phyloP scores from a whole-genome alignment of 768 basidiomycete species.

The Chalciporus piperatus region DNA sequence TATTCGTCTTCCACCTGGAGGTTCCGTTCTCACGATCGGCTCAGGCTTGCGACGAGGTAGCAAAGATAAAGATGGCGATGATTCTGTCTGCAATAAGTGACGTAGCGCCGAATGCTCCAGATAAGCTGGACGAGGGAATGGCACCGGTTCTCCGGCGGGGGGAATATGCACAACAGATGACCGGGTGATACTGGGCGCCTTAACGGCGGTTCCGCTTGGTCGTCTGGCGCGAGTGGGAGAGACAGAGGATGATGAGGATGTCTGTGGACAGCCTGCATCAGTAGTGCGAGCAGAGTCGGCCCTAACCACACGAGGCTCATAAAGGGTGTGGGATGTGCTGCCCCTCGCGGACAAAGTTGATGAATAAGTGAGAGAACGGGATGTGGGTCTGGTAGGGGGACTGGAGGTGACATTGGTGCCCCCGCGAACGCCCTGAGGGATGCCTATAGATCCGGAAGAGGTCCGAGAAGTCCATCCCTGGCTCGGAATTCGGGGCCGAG shows the following conservation, averaged over 20 bases:
- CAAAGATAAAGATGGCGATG: slow-evolving; percentile 32
- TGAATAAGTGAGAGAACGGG: slow-evolving; percentile 43
- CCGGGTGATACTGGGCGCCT: slow-evolving; percentile 21
- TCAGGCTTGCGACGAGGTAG: slow-evolving; percentile 41
- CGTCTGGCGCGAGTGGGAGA: slow-evolving; percentile 50
- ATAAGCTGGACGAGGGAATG: slow-evolving; percentile 69
- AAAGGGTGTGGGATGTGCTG: slow-evolving; percentile 28
- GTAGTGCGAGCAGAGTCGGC: slow-evolving; percentile 41
- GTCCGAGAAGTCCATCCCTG: slow-evolving; percentile 30
- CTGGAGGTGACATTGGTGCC: slow-evolving; percentile 31
- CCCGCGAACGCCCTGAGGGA: slow-evolving; percentile 39
- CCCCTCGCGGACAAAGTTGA: slow-evolving; percentile 32
- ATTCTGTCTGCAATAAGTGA: slow-evolving; percentile 60
- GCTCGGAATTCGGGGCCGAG: slow-evolving; percentile 40
- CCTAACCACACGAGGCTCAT: slow-evolving; percentile 73
- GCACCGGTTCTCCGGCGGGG: slow-evolving; percentile 28
- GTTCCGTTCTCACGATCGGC: slow-evolving; percentile 19
- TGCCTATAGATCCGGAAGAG: slow-evolving; percentile 33
- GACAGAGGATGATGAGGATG: slow-evolving; percentile 35
- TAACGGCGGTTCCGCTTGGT: slow-evolving; percentile 37
- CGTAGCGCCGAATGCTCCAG: slow-evolving; percentile 75
- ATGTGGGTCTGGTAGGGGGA: slow-evolving; percentile 40
- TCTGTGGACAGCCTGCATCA: slow-evolving; percentile 43
- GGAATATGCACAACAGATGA: slow-evolving; percentile 30
- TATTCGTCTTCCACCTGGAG: slow-evolving; percentile 15